These are phyloP conservation scores for Paramecium pentaurelia DNA, from an alignment of 73 alveolate genomes.

Conservation along the genomic window DNA sequence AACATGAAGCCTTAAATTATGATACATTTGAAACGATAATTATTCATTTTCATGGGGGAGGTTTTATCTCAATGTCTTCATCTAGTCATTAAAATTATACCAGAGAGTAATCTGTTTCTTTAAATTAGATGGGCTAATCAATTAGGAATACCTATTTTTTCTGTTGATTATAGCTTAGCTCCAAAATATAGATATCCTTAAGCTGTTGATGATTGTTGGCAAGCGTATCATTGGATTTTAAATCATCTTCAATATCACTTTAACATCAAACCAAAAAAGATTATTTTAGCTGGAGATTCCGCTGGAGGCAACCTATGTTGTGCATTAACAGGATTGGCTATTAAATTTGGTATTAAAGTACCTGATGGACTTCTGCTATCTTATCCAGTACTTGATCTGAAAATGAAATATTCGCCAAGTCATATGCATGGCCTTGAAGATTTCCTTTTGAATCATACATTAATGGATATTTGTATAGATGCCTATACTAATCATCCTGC, in stretches of 20 bases:
- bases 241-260: constrained; percentile 59
- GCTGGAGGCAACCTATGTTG: constrained; percentile 67
- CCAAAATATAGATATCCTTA: constrained; percentile 82
- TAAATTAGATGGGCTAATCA: constrained; percentile 69
- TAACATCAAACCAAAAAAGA: constrained; percentile 76
- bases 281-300: constrained; percentile 71
- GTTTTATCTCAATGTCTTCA: constrained; percentile 80
- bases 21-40: background rate
- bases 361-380: constrained; percentile 91
- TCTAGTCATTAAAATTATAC: constrained; percentile 77
- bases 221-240: constrained; percentile 84
- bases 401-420: constrained; percentile 79
- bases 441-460: constrained; percentile 80
- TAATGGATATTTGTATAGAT: constrained; percentile 76
- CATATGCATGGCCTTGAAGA: constrained; percentile 86
- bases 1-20: background rate
- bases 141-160: constrained; percentile 71
- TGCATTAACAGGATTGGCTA: constrained; percentile 79
- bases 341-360: constrained; percentile 73
- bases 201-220: constrained; percentile 82
- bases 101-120: constrained; percentile 50
- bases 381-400: constrained; percentile 91
- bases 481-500: constrained; percentile 76
- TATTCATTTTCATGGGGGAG: constrained; percentile 94
- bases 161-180: constrained; percentile 86